Evolutionary conservation across 805 yeast species (phyloP), one percentile per base, ranked within the genome.

Genomic region (Allodekkera sacchari): DNA sequence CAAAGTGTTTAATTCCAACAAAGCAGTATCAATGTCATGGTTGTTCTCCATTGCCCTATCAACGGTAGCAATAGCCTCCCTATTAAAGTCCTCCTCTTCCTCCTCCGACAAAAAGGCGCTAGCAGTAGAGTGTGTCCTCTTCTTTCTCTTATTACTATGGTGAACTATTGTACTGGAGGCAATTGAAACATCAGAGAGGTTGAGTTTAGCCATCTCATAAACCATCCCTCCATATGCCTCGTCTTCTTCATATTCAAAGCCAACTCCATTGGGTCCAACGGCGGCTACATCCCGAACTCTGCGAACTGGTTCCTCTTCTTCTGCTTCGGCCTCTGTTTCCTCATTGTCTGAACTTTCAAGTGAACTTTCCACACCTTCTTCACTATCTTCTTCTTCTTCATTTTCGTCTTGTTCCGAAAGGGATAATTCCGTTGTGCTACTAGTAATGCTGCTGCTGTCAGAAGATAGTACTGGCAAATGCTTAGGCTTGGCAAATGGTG

Each of bases 61-160:
- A 20, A 92, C 83, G 0, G 96, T 85, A 8, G 94, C 96, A 37
- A 81, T 65, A n/a, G 96, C 98, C 64, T 92, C 98, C 35, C 68
- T 70, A 43, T 71, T 71, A 57, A 89, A 89, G 51, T 81, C 84
- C 53, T 83, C 95, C 39, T 47, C 55, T 17, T 55, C 57, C 21
- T 49, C 57, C 27, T 61, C 68, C 32, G 69, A 70, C 6, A 68
- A 54, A 18, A 44, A 47, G 16, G 47, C 43, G 14, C 59, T 50
- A 5, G 59, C 51, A n/a, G 55, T 46, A n/a, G 62, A 56, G 24
- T 45, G 55, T 3, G 60, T 54, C 43, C 63, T 47, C 36, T 48
- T 55, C 44, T 62, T 64, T 45, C 63, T 64, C 32, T 59, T 61
- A 16, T 35, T 31, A 2, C 35, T 30, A 29, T 43, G 52, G 5